Evolutionary conservation across 257 asterid genomes (phyloP), one percentile per base, ranked within the genome.

Genomic region (Primulina huaijiensis): DNA sequence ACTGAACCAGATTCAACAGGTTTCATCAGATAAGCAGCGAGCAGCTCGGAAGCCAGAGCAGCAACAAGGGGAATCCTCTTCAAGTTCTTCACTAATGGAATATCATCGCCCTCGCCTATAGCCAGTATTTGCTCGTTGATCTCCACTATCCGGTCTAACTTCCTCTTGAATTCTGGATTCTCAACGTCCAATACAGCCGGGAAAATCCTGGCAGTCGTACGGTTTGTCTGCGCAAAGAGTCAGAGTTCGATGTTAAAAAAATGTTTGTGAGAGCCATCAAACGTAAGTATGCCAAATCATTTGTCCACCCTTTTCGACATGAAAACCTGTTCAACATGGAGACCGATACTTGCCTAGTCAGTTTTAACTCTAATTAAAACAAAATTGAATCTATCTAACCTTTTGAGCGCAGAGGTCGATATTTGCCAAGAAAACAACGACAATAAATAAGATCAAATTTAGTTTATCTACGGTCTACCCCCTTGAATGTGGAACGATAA

Each of bases 1-100:
- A 94, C 91, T 6, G 97, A 94, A 64, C 99, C 99, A 60, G 96
- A 91, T 66, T 94, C 97, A 37, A 94, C 84, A 35, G 99, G 99
- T 78, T 94, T 88, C 99, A 94, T 94, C 78, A 91, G 96, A 77
- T 89, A 91, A 0, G 97, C 89, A 14, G 96, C 96, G 76, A 91
- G 59, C 59, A 94, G 38, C 88, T 94, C 99, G 10, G 94, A 87
- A 68, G 80, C 92, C 71, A 94, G 80, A 66, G 96, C 96, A 29
- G 96, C 95, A 76, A 90, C 62, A 16, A 86, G 90, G 30, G 99
- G 97, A 38, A 93, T 69, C 89, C 92, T 85, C 91, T 86, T 94
- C 70, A 89, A 75, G 85, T 90, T 91, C 93, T 94, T 88, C 82
- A 91, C 95, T 21, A 94, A 67, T 0, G 95, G 83, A 37, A 79